Evolutionary conservation across 192 early-diverging fungal species (phyloP), one percentile per base, ranked within the genome.

Genomic region (Chytriomyces sp.): DNA sequence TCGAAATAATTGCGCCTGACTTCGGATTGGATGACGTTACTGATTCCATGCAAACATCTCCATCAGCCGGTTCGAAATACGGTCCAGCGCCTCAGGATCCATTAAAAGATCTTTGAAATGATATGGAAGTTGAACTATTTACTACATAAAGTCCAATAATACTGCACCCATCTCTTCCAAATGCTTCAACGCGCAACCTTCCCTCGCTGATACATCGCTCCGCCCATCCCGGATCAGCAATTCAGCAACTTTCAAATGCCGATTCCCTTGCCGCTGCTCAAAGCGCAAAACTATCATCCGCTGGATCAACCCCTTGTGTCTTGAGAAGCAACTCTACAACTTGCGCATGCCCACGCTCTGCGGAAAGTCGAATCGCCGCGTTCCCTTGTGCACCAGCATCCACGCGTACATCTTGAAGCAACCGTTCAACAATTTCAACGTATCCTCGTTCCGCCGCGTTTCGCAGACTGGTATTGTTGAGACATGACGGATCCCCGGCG

Each of bases 301-400:
- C 13, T 18, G 76, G 76, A 45, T 77, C 76, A 7, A 77, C 66
- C 0, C 8, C 18, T 4, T 5, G 2, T n/a, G 50, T 28, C 62
- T 70, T 23, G 16, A 77, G 64, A 11, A 77, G 26, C 43, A 70
- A 3, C 45, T 69, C 46, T 5, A 77, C 76, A 35, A 77, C 49
- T 5, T n/a, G 10, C 13, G 63, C 35, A 45, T 77, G 45, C 9
- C 76, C 76, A 69, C 50, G 46, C 47, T 67, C 76, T 18, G 48
- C 46, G 9, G 67, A 49, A 8, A 46, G 5, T 9, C 66, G 10
- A 16, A 77, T 45, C 49, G 59, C 44, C 5, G 69, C 59, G 69
- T 77, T 77, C 23, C 69, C 64, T 8, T 20, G 8, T 7, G 53
- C 76, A 1, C 50, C 76, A 18, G 67, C 43, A 59, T 77, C 61